Base-by-base conservation (phyloP, 108 stramenopile genomes). In the Skeletonema costatum region DNA sequence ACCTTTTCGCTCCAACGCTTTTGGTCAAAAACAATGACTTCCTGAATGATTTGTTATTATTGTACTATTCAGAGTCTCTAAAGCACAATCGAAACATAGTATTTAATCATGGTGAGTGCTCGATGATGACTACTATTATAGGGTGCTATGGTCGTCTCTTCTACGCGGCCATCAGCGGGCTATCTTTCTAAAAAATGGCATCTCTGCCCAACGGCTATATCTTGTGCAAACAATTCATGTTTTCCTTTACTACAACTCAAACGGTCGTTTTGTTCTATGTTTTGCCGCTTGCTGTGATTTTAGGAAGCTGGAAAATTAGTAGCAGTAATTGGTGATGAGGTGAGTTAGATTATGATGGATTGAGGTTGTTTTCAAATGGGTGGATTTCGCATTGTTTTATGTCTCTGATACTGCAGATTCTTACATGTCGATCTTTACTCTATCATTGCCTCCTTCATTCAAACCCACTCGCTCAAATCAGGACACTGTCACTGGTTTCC, bases 401-500 rank as follows among this genome's bases (percentile, higher is more conserved):
- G 42, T 32, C 8, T 14, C 32, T 25, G 25, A 25, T 25, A 25
- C 25, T 70, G 62, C 59, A 8, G n/a, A 25, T 21, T 35, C 38
- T 13, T 14, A 17, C 0, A 19, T 16, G 39, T 60, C 21, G 5
- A 29, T 36, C 35, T 48, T 39, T 14, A 39, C 8, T 39, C 8
- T 16, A 19, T 38, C 5, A 21, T 25, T 35, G 5, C 31, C 3
- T 66, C 17, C 48, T 32, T 32, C 53, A 19, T 36, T 13, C 33
- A 14, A 30, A 46, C 19, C 35, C 6, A 53, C 48, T 31, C 53
- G 38, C 32, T 9, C 44, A 6, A 25, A 31, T 31, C 66, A 98
- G 97, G 99, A 99, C 85, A 99, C 99, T 14, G 98, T 98, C 62
- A 97, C 97, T 65, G 99, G 99, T 1, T 99, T 99, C 85, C 86